phyloP scores from a whole-genome alignment of 441 rosid genomes.

The Gossypium gossypioides region DNA sequence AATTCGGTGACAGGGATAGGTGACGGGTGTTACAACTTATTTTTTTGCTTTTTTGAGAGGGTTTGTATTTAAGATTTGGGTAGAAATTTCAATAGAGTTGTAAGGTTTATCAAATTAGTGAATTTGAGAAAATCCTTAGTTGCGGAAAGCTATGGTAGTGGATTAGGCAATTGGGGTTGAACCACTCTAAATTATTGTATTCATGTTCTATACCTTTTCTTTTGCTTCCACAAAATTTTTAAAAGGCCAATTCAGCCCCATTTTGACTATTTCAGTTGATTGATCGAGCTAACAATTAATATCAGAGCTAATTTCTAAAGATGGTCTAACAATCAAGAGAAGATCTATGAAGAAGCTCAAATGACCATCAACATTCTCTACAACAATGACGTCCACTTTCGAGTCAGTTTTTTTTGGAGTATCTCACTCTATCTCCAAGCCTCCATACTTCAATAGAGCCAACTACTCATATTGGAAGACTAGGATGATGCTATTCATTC shows the following conservation, averaged over 20 bases:
- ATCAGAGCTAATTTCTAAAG: too few relatives aligned
- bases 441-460: neutral
- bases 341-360: neutral
- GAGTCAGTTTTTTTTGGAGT: neutral
- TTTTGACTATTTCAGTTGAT: neutral
- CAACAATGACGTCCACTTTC: neutral
- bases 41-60: neutral
- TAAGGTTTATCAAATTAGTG: too few relatives aligned
- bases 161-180: neutral
- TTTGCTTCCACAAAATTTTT: neutral
- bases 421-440: neutral
- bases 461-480: neutral
- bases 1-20: too few relatives aligned
- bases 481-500: neutral
- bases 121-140: too few relatives aligned
- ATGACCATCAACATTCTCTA: neutral
- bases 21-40: too few relatives aligned
- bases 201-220: neutral
- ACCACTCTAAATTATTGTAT: too few relatives aligned
- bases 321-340: neutral
- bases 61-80: neutral
- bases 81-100: too few relatives aligned
- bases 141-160: neutral
- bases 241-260: neutral
- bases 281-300: neutral